These are phyloP conservation scores for Jamesozyma gamospora DNA, from an alignment of 805 yeast genomes.

Conservation along the genomic window DNA sequence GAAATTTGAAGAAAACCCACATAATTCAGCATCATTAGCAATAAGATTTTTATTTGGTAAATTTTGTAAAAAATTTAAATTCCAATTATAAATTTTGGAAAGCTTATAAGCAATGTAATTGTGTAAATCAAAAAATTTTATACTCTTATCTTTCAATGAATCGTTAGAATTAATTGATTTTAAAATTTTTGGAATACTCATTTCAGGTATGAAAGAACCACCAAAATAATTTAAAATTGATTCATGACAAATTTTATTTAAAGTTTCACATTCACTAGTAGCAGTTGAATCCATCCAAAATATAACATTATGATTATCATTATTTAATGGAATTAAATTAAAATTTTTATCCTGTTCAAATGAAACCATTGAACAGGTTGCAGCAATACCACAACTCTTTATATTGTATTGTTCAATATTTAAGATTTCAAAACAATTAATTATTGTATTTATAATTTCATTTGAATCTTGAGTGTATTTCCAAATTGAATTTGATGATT, in stretches of 20 bases:
- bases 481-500: slow-evolving; percentile 15
- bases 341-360: slow-evolving; percentile 13
- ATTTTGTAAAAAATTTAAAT: slow-evolving; percentile 1
- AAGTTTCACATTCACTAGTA: slow-evolving; percentile 22
- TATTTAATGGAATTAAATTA: slow-evolving; percentile 1
- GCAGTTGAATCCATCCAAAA: slow-evolving; percentile 55
- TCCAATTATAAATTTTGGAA: slow-evolving; percentile 13
- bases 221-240: slow-evolving; percentile 28
- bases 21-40: slow-evolving; percentile 49
- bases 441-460: slow-evolving; percentile 32
- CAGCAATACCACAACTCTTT: slow-evolving; percentile 35
- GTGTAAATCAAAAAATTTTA: slow-evolving; percentile 42
- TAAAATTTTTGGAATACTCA: slow-evolving; percentile 46
- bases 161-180: slow-evolving; percentile 27
- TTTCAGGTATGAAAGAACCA: slow-evolving; percentile 42
- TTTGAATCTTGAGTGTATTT: slow-evolving; percentile 33
- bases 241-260: slow-evolving; percentile 23
- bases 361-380: slow-evolving; percentile 53
- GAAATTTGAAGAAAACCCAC: slow-evolving; percentile 38
- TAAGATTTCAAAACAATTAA: slow-evolving; percentile 15
- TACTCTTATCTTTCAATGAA: background rate
- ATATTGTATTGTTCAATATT: slow-evolving; percentile 4
- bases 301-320: slow-evolving; percentile 34
- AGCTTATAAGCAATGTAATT: slow-evolving; percentile 33
- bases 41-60: slow-evolving; percentile 16